Base-by-base conservation (phyloP, 148 eudicot genomes). In the Silene uniflora region DNA sequence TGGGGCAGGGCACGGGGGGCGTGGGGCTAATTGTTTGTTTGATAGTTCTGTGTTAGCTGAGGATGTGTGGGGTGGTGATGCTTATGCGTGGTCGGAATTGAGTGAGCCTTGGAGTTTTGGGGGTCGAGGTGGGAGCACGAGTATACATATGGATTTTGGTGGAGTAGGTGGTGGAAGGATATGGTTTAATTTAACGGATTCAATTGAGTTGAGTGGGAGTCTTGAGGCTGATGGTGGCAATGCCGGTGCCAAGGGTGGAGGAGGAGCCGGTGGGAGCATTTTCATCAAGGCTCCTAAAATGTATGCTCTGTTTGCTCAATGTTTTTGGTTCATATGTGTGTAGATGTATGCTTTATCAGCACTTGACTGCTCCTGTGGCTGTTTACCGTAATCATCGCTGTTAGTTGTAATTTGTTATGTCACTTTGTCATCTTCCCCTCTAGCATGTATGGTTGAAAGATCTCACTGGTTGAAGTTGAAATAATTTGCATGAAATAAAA, bases 51-150 rank as follows among this genome's bases (percentile, higher is more conserved):
- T 86, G 85, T 76, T 87, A 2, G 89, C 90, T 0, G 95, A 90
- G 81, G 95, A 91, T 78, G 93, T 90, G 65, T 93, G 97, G 97
- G 98, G 98, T 17, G 98, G 98, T 64, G 97, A 93, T 84, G 88
- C 95, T 0, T 91, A 91, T 76, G 83, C 87, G 0, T 93, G 98
- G 98, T 78, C 86, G 4, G 81, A 86, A 56, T 79, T 91, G 84
- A 87, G 72, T 10, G 76, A 83, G 75, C 98, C 98, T 1, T 88
- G 91, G 89, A 90, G 91, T 75, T 93, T 78, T 72, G 98, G 98
- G 19, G 89, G 98, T 74, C 86, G 82, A 46, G 98, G 98, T 18
- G 97, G 95, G 59, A 87, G 93, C 0, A 91, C 97, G 0, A 85
- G 74, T 80, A 85, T 72, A 39, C 95, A 87, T 59, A 84, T 76